Evolutionary conservation across 306 rosid genomes (phyloP).

Genomic region (Medicago ruthenica): DNA sequence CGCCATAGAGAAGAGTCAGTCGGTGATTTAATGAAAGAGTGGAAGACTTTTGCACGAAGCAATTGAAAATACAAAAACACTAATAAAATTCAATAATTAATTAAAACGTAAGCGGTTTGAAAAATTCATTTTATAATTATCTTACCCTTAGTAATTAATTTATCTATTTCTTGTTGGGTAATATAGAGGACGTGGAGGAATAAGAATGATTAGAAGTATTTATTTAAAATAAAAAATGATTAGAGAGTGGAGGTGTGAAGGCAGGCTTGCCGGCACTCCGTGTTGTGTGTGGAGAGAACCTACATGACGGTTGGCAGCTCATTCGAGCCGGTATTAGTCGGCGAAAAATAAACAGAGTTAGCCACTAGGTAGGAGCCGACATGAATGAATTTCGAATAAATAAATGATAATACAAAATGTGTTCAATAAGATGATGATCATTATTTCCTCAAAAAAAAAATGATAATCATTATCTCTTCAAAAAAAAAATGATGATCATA

Average conservation of each 20-base stretch:
- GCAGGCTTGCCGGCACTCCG: conserved; percentile 25
- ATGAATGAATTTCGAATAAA: not conserved
- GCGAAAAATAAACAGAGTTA: not conserved
- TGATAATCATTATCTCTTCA: no score
- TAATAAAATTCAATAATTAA: not conserved
- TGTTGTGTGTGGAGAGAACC: conserved; percentile 22
- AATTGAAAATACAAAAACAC: not conserved
- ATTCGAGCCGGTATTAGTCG: conserved; percentile 28
- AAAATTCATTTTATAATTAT: no score
- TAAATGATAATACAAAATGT: not conserved
- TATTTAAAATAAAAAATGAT: not conserved
- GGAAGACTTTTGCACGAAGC: conserved; percentile 7
- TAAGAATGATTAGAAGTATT: no score
- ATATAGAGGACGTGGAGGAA: no score
- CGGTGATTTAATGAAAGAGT: conserved; percentile 41
- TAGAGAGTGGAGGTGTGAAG: conserved; percentile 37
- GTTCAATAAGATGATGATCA: no score
- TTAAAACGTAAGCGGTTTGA: no score
- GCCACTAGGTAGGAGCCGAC: conserved; percentile 31
- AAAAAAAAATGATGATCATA: no score
- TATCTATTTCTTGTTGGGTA: no score
- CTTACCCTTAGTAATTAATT: no score
- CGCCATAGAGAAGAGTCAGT: conserved; percentile 50
- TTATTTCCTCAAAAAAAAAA: no score
- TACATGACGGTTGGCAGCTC: conserved; percentile 23